Evolutionary conservation across 768 basidiomycete species (phyloP).

Genomic region (Lactarius hatsudake): DNA sequence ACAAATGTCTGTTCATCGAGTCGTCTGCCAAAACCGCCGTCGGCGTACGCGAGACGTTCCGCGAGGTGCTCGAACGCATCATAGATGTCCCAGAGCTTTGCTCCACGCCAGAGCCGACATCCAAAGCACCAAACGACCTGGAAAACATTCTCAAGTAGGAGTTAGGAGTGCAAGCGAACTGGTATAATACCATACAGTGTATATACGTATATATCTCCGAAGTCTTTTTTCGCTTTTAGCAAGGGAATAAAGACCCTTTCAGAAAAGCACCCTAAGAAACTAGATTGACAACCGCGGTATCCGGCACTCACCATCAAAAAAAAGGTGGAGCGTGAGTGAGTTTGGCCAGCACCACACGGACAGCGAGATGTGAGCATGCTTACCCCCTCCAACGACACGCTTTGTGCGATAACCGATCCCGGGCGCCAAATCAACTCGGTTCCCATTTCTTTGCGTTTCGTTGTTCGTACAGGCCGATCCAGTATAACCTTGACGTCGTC

Average conservation of each 20-base stretch:
- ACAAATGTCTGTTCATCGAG: conserved; percentile 85
- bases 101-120: conserved; percentile 38
- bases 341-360: neutral
- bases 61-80: conserved; percentile 76
- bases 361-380: neutral
- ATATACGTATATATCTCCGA: neutral
- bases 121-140: conserved; percentile 22
- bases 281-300: too few relatives aligned
- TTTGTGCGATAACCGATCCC: neutral
- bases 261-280: too few relatives aligned
- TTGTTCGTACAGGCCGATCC: conserved; percentile 2
- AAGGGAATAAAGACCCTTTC: too few relatives aligned
- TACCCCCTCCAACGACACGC: conserved; percentile 16
- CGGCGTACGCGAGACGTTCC: conserved; percentile 73
- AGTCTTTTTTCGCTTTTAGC: too few relatives aligned
- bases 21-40: conserved; percentile 87
- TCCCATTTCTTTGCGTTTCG: too few relatives aligned
- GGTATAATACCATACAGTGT: neutral
- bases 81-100: conserved; percentile 79
- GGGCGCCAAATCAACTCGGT: neutral
- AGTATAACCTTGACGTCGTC: neutral
- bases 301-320: too few relatives aligned
- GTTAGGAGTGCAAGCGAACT: neutral
- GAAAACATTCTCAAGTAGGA: neutral
- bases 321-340: too few relatives aligned